Conservation (phyloP, 2,329 filamentous ascomycete genomes). For the Colletotrichum gloeosporioides region DNA sequence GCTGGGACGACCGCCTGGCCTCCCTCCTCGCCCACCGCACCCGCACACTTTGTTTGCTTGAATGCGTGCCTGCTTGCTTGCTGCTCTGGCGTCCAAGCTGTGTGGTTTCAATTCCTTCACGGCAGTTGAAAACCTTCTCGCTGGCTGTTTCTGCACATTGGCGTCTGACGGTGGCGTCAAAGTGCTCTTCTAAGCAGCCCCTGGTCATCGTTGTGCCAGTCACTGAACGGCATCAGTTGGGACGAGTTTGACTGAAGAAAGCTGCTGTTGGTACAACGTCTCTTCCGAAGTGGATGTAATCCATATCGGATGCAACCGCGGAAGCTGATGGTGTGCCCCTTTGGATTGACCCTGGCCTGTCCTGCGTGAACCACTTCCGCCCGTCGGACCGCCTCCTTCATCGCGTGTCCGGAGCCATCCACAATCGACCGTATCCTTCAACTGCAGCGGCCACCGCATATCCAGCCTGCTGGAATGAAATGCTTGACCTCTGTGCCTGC, state of each 20-base stretch:
- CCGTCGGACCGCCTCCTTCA: constrained; percentile 10
- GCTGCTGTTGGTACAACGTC: constrained; percentile 19
- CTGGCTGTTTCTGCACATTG: not conserved
- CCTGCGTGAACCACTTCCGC: constrained; percentile 3
- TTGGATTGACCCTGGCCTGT: constrained; percentile 4
- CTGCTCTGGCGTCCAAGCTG: not conserved
- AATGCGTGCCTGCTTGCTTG: not conserved
- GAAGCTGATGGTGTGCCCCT: constrained; percentile 19
- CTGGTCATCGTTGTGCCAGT: not conserved
- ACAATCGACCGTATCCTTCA: not conserved
- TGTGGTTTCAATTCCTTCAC: not conserved
- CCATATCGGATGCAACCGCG: constrained; percentile 20
- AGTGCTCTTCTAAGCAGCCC: not conserved
- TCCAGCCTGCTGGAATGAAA: not conserved
- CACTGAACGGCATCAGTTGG: not conserved
- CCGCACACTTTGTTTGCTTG: not conserved
- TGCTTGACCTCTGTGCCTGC: not conserved
- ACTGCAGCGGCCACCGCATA: not conserved
- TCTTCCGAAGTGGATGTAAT: constrained; percentile 18
- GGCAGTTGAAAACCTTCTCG: not conserved
- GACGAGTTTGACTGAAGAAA: constrained; percentile 1
- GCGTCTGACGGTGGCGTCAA: not conserved
- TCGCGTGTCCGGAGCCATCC: not conserved
- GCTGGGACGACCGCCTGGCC: constrained; percentile 10
- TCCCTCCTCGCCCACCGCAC: not conserved